Conservation (phyloP, 192 early-diverging fungal genomes). For the Coemansia erecta region DNA sequence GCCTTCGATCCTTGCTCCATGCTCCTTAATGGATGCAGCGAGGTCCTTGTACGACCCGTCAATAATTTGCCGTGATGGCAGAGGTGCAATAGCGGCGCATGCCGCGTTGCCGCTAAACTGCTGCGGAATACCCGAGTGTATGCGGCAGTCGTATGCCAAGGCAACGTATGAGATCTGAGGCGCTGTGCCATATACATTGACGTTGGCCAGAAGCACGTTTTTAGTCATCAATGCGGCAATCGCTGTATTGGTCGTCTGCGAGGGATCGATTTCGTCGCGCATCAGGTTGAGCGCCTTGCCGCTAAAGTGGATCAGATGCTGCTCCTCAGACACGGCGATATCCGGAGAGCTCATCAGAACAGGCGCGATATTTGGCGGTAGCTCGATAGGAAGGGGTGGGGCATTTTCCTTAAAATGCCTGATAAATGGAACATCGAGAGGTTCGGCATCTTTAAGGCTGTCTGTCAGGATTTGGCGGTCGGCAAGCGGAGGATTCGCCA, state of each 20-base stretch:
- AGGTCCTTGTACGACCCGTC: slow-evolving; percentile 26
- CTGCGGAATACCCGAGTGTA: slow-evolving; percentile 20
- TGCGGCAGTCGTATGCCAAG: slow-evolving; percentile 33
- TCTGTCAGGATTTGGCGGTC: slow-evolving; percentile 19
- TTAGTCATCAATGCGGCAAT: slow-evolving; percentile 25
- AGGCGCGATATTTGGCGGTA: slow-evolving; percentile 14
- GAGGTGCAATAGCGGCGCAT: slow-evolving; percentile 17
- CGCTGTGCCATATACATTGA: slow-evolving; percentile 9
- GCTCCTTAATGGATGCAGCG: slow-evolving; percentile 21
- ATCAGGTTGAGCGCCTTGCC: slow-evolving; percentile 19
- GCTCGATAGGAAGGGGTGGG: slow-evolving; percentile 2
- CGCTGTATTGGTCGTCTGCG: slow-evolving; percentile 18
- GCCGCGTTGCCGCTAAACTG: slow-evolving; percentile 37
- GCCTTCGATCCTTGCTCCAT: slow-evolving; percentile 17
- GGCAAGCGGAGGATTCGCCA: slow-evolving; percentile 15
- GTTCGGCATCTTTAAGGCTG: slow-evolving; percentile 16
- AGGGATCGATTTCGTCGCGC: slow-evolving; percentile 24
- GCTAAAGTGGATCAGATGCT: slow-evolving; percentile 41
- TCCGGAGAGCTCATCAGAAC: slow-evolving; percentile 37
- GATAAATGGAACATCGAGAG: slow-evolving; percentile 21
- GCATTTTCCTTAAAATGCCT: slow-evolving; percentile 22
- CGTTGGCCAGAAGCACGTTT: slow-evolving; percentile 25
- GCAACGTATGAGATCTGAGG: slow-evolving; percentile 22
- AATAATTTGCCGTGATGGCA: slow-evolving; percentile 8
- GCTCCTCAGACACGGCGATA: slow-evolving; percentile 18